Evolutionary conservation across 208 protist species (phyloP).

Genomic region (Trypanosoma cruzi): DNA sequence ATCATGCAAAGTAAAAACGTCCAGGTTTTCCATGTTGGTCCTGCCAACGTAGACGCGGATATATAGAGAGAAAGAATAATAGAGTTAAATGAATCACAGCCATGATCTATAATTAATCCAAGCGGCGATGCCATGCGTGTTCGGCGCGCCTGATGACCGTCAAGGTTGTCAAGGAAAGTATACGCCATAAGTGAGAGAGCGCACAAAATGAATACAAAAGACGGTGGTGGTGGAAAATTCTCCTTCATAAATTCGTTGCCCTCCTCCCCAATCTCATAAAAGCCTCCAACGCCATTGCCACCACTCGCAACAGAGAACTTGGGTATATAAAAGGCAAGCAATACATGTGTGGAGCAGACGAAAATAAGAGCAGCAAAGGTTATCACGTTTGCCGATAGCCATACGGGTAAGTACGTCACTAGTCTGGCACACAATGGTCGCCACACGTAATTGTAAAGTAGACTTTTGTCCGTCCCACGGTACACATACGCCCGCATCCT

Average conservation of each 20-base stretch:
- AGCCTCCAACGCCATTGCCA: too few relatives aligned
- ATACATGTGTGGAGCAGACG: constrained; percentile 56
- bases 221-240: constrained; percentile 33
- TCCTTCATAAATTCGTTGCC: background rate
- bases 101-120: constrained; percentile 96
- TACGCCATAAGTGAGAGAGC: constrained; percentile 71
- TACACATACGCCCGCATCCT: constrained; percentile 61
- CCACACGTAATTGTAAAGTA: constrained; percentile 83
- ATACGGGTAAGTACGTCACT: constrained; percentile 64
- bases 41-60: constrained; percentile 41
- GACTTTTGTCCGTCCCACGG: constrained; percentile 68
- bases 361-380: constrained; percentile 78
- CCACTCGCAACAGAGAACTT: constrained; percentile 67
- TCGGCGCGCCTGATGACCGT: constrained; percentile 94
- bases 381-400: constrained; percentile 87
- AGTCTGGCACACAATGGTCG: constrained; percentile 44
- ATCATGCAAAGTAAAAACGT: constrained; percentile 51
- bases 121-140: constrained; percentile 92
- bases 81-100: constrained; percentile 89
- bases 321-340: constrained; percentile 75
- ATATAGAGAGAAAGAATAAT: constrained; percentile 59
- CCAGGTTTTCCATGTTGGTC: constrained; percentile 77
- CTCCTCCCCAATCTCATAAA: too few relatives aligned
- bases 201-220: constrained; percentile 70
- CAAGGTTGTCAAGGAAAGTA: constrained; percentile 93